A percentile compares a stretch with the other conserved stretches of the same genome.
Evolutionary conservation across 768 basidiomycete genomes (phyloP).

Genomic region (Candolleomyces eurysporus): DNA sequence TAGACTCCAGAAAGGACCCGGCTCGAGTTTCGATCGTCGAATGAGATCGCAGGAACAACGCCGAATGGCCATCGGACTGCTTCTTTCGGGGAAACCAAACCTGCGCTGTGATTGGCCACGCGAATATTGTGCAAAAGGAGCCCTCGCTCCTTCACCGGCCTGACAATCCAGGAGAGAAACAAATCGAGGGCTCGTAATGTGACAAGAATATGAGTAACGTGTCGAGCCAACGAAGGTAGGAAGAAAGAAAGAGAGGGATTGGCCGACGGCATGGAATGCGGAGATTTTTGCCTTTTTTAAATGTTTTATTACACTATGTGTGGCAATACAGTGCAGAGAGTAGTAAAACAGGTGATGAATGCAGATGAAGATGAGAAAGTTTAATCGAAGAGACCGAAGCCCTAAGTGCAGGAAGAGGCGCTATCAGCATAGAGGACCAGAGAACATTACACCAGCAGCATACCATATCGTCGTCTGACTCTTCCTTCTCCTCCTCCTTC

Average conservation of each 20-base stretch:
- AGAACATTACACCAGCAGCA: slow-evolving; percentile 20
- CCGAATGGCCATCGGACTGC: no score
- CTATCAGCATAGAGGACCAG: neutral
- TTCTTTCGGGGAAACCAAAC: no score
- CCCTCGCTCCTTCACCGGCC: no score
- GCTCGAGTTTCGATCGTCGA: no score
- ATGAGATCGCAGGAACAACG: no score
- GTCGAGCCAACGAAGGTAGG: neutral
- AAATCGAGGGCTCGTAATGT: no score
- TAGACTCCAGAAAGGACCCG: no score
- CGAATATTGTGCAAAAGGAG: no score
- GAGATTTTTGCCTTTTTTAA: slow-evolving; percentile 10
- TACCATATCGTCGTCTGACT: slow-evolving; percentile 90
- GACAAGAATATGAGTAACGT: no score
- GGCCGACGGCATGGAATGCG: neutral
- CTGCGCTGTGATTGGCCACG: no score
- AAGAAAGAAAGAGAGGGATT: neutral
- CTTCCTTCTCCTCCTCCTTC: slow-evolving; percentile 86
- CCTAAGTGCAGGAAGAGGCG: slow-evolving; percentile 40
- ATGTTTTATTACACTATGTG: slow-evolving; percentile 14
- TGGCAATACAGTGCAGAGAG: slow-evolving; percentile 13
- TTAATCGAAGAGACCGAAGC: slow-evolving; percentile 97
- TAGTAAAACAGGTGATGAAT: slow-evolving; percentile 4
- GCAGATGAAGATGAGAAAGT: slow-evolving; percentile 5
- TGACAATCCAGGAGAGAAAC: no score